These are phyloP conservation scores for Epichloe bromicola DNA, from an alignment of 2,329 filamentous ascomycete species.

Conservation along the genomic window DNA sequence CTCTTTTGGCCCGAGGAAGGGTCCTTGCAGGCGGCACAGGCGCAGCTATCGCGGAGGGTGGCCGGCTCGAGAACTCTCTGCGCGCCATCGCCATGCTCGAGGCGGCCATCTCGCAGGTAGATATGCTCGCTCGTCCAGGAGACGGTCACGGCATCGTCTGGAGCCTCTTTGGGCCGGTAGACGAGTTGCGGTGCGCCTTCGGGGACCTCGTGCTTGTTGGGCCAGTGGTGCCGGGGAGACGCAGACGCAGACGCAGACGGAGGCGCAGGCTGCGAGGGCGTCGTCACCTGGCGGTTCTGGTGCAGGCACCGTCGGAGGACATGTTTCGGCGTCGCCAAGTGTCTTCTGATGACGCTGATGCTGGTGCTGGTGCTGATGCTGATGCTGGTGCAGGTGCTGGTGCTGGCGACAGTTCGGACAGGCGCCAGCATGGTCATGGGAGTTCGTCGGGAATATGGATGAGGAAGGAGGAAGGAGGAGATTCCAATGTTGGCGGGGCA, in stretches of 20 bases:
- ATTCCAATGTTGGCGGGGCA: too few relatives aligned
- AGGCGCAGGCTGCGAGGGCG: not conserved
- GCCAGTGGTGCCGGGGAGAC: slow-evolving; percentile 1
- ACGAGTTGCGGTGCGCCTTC: slow-evolving; percentile 6
- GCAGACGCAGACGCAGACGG: not conserved
- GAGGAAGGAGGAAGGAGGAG: not conserved
- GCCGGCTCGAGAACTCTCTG: slow-evolving; percentile 14
- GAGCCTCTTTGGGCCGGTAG: slow-evolving; percentile 1
- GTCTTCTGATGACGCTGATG: not conserved
- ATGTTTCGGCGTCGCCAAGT: not conserved
- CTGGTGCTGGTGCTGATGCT: not conserved
- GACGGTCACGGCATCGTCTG: slow-evolving; percentile 10
- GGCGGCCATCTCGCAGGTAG: slow-evolving; percentile 15
- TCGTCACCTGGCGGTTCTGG: not conserved
- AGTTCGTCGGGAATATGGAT: not conserved
- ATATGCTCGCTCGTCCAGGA: slow-evolving; percentile 16
- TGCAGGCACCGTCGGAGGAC: not conserved
- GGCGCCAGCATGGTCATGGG: not conserved
- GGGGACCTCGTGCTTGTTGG: slow-evolving; percentile 7
- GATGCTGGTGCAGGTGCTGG: too few relatives aligned
- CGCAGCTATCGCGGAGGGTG: slow-evolving; percentile 40
- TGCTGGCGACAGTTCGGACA: not conserved
- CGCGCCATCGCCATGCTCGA: slow-evolving; percentile 2
- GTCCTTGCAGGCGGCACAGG: slow-evolving; percentile 39
- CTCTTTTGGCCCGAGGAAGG: slow-evolving; percentile 47